Evolutionary conservation across 148 eudicot genomes (phyloP).

Genomic region (Limonium bicolor): DNA sequence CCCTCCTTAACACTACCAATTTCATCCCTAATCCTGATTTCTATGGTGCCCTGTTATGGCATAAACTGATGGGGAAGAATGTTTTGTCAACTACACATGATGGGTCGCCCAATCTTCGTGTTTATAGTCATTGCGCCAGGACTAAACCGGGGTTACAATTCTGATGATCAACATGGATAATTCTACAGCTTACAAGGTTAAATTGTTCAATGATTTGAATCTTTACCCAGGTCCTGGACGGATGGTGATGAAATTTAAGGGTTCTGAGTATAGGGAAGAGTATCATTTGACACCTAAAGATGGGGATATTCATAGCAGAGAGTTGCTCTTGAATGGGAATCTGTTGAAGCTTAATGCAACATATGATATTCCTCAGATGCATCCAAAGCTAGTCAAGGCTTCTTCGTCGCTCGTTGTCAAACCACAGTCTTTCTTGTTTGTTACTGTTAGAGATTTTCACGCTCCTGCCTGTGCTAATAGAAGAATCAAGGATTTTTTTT

Average conservation of each 20-base stretch:
- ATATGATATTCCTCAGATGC: conserved; percentile 27
- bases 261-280: conserved; percentile 22
- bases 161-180: conserved; percentile 49
- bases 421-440: conserved; percentile 33
- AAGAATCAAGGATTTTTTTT: too few species aligned
- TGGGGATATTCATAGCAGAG: conserved; percentile 34
- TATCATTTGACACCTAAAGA: conserved; percentile 44
- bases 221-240: conserved; percentile 5
- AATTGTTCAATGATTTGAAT: conserved; percentile 14
- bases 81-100: conserved; percentile 17
- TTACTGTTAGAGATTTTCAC: conserved; percentile 11
- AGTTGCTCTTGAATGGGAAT: conserved; percentile 27
- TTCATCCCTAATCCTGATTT: conserved; percentile 54
- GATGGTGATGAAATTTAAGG: background rate
- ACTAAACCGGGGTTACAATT: conserved; percentile 15
- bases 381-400: conserved; percentile 19
- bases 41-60: conserved; percentile 45
- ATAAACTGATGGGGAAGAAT: conserved; percentile 32
- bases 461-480: conserved; percentile 36
- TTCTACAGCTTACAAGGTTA: conserved; percentile 23
- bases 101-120: conserved; percentile 19
- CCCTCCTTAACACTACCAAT: conserved; percentile 32
- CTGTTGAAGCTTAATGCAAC: conserved; percentile 22
- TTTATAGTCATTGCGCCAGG: conserved; percentile 38
- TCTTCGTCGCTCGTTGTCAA: conserved; percentile 10